Evolutionary conservation across 2,329 filamentous ascomycete species (phyloP), one percentile per base, ranked within the genome.

Genomic region (Shiraia sp.): DNA sequence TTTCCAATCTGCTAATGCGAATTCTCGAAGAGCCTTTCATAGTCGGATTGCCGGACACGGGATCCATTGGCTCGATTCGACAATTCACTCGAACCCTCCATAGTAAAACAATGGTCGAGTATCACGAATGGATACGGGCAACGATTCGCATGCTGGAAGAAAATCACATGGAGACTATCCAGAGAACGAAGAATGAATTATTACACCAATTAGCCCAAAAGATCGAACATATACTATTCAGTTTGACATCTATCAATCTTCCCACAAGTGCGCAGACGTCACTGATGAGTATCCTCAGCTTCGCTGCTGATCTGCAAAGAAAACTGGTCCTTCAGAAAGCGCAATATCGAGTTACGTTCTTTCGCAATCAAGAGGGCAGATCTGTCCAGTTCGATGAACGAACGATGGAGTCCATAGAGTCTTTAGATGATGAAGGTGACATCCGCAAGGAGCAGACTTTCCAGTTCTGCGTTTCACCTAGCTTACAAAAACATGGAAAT

Each of bases 391-490:
- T 66, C 15, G 60, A 68, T 17, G 36, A 49, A 6, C 28, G 22
- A 9, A 54, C 44, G 12, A 69, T 68, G 65, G 64, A 68, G 29
- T 42, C 55, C 10, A 49, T 68, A 10, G 63, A 67, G 16, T 54
- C 65, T 31, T 9, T 59, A 2, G 55, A 65, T 19, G 64, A 67
- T 4, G 56, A 55, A 6, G 39, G 40, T 3, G 48, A 57, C 31
- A 37, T 45, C 13, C 24, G 46, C 4, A 29, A 16, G 14, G 45
- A 59, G 8, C 53, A 45, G 10, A 42, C 13, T 6, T 56, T 67
- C 16, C 22, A 39, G 1, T 68, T 67, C 40, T 69, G 65, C 34
- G 57, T 67, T 1, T 69, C 66, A 27, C 65, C 65, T 1, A 58
- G 57, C 14, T 30, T 69, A 4, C 42, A 66, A 34, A 69, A 68